Evolutionary conservation across 2,329 filamentous ascomycete species (phyloP).

Genomic region (Colletotrichum lini): DNA sequence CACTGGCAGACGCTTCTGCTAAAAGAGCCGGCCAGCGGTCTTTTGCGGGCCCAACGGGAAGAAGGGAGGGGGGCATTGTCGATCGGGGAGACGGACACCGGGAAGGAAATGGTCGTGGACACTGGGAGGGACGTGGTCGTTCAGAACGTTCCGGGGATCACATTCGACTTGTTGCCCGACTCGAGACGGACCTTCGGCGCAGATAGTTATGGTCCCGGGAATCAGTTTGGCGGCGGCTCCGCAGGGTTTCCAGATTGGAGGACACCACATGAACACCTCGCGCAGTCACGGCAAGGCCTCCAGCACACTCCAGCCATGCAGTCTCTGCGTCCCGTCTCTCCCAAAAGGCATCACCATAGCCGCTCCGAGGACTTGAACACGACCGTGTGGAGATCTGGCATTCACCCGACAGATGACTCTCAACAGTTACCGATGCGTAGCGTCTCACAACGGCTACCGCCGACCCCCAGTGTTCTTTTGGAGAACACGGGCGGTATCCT

Average conservation of each 20-base stretch:
- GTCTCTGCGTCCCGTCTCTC: background rate
- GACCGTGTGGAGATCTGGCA: background rate
- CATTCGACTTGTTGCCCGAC: background rate
- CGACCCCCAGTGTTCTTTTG: background rate
- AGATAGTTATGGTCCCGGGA: background rate
- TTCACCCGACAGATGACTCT: background rate
- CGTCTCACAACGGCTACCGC: background rate
- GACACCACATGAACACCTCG: background rate
- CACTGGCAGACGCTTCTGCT: background rate
- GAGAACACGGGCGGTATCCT: background rate
- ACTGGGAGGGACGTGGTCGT: slow-evolving; percentile 6
- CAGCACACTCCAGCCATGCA: background rate
- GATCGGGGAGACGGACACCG: slow-evolving; percentile 15
- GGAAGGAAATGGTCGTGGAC: slow-evolving; percentile 8
- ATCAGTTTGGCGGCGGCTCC: background rate
- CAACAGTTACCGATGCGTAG: background rate
- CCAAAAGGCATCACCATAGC: background rate
- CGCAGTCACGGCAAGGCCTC: background rate
- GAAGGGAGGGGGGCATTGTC: background rate
- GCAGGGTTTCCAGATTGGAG: background rate
- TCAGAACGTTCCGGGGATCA: background rate
- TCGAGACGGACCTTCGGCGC: background rate
- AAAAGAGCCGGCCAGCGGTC: background rate
- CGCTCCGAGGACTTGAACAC: background rate
- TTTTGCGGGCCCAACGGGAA: background rate